Evolutionary conservation across 2,329 filamentous ascomycete genomes (phyloP), one percentile per base, ranked within the genome.

Genomic region (Parafenestella ontariensis): DNA sequence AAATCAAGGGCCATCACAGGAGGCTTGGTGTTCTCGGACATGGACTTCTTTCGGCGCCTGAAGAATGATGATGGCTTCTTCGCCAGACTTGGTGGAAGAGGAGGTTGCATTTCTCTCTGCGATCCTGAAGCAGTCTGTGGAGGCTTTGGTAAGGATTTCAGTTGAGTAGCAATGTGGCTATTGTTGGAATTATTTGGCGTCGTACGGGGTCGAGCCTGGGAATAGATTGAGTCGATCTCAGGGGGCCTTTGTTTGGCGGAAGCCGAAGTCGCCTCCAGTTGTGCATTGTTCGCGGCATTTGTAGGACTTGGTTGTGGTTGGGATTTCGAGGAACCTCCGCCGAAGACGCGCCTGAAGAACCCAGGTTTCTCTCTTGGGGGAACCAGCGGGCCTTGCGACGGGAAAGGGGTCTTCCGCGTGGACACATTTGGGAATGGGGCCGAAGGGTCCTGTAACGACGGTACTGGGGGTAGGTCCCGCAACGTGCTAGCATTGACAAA

Each of bases 41-140:
- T 77, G 5, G 93, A 96, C 83, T 94, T 96, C 84, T 98, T 98
- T 59, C 93, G 86, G 55, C 95, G 85, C 58, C 95, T 86, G 79
- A 98, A 98, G 78, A 99, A 98, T 0, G 92, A 94, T 1, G 94
- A 96, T 3, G 91, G 86, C 76, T 97, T 97, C 81, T 97, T 97
- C 67, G 91, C 90, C 46, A 97, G 79, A 3, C 70, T 68, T 21
- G 62, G 67, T 45, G 64, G 68, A 43, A 61, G 58, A 23, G 61
- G 61, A 40, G 61, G 65, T 49, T 66, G 69, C 24, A 49, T 53
- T 23, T 69, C 64, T 26, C 56, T 64, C 26, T 67, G 60, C 40
- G 58, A 49, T n/a, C 65, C 63, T 7, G 43, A 54, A 34, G 67
- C 62, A 11, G 66, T 65, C 43, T 71, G 68, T 15, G 72, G 71